Conservation (phyloP, 2,329 filamentous ascomycete species). For the Mycocentrospora acerina region DNA sequence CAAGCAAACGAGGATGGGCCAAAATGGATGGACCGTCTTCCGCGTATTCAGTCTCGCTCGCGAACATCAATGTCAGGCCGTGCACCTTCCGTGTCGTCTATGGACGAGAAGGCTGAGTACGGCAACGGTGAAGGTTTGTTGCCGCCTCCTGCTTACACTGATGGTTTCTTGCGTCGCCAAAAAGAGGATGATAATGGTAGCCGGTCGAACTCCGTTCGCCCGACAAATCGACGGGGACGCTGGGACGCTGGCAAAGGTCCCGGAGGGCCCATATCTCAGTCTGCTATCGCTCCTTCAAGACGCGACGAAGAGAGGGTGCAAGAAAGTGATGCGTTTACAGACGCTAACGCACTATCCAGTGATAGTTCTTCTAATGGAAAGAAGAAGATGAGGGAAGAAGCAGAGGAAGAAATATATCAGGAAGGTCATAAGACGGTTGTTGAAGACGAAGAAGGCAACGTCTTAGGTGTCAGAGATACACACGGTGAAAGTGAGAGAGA, state of each 20-base stretch:
- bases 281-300: constrained; percentile 76
- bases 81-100: constrained; percentile 61
- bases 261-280: constrained; percentile 85
- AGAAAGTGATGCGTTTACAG: constrained; percentile 47
- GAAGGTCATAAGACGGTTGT: constrained; percentile 79
- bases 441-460: constrained; percentile 85
- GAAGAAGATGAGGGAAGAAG: constrained; percentile 30
- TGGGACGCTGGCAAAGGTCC: constrained; percentile 72
- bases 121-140: constrained; percentile 64
- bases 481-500: constrained; percentile 54
- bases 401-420: constrained; percentile 69
- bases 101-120: constrained; percentile 59
- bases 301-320: constrained; percentile 41
- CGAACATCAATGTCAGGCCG: constrained; percentile 71
- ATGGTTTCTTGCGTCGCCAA: constrained; percentile 78
- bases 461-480: constrained; percentile 66
- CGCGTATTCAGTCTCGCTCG: constrained; percentile 78
- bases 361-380: constrained; percentile 37
- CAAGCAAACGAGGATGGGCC: constrained; percentile 84
- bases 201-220: constrained; percentile 56
- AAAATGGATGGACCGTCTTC: constrained; percentile 92
- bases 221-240: constrained; percentile 61
- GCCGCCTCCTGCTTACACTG: constrained; percentile 69
- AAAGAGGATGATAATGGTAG: constrained; percentile 70
- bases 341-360: constrained; percentile 45